Evolutionary conservation across 2,329 filamentous ascomycete genomes (phyloP).

Genomic region (Ascochyta fabae): DNA sequence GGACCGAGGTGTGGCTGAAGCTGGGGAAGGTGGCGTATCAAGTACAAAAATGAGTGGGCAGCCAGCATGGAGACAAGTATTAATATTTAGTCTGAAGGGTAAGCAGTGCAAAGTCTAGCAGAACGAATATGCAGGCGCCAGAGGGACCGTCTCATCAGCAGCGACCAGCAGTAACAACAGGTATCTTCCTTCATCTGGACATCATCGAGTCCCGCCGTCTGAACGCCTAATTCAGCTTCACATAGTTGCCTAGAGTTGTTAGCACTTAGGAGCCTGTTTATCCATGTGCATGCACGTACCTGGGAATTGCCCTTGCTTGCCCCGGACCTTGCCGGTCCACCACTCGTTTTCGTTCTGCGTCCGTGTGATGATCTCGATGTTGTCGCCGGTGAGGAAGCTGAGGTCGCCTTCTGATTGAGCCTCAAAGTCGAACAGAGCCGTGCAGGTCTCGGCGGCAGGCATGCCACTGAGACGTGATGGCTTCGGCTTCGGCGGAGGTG

Average conservation of each 20-base stretch:
- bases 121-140: slow-evolving; percentile 1
- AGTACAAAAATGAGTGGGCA: neutral
- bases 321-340: slow-evolving; percentile 86
- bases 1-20: slow-evolving; percentile 20
- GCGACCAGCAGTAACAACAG: slow-evolving; percentile 9
- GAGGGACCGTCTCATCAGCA: slow-evolving; percentile 1
- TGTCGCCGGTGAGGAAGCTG: slow-evolving; percentile 85
- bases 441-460: slow-evolving; percentile 76
- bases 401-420: slow-evolving; percentile 94
- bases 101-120: slow-evolving; percentile 11
- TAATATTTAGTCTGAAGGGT: slow-evolving; percentile 13
- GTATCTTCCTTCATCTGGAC: slow-evolving; percentile 7
- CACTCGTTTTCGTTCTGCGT: slow-evolving; percentile 96
- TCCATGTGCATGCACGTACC: slow-evolving; percentile 63
- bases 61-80: neutral
- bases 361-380: slow-evolving; percentile 84
- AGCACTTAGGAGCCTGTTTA: slow-evolving; percentile 8
- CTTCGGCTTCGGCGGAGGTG: slow-evolving; percentile 63
- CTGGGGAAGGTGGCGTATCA: neutral
- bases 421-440: slow-evolving; percentile 93
- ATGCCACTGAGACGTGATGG: slow-evolving; percentile 73
- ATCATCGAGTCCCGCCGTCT: neutral
- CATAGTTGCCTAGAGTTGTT: slow-evolving; percentile 51
- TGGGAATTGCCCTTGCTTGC: slow-evolving; percentile 89
- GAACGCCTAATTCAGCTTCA: slow-evolving; percentile 46